Percentiles rank a stretch among this genome's conserved stretches.
phyloP scores from a whole-genome alignment of 805 yeast genomes.

The Teunomyces atbi region DNA sequence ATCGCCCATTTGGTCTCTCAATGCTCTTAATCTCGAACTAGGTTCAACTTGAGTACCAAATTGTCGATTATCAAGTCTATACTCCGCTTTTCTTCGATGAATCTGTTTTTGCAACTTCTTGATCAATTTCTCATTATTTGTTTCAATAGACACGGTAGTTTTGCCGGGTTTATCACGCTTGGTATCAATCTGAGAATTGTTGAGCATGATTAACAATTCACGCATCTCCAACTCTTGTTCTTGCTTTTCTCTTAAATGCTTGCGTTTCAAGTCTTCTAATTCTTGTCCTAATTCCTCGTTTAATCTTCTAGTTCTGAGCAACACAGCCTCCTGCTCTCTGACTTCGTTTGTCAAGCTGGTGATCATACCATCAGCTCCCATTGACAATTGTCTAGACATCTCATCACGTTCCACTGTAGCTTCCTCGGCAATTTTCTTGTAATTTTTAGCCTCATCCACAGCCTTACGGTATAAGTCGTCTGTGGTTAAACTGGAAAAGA shows the following conservation, averaged over 20 bases:
- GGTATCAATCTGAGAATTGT: slow-evolving; percentile 34
- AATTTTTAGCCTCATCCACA: slow-evolving; percentile 20
- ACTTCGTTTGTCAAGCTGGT: slow-evolving; percentile 59
- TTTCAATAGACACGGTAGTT: slow-evolving; percentile 36
- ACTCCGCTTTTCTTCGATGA: slow-evolving; percentile 46
- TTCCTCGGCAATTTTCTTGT: slow-evolving; percentile 24
- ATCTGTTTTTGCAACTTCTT: slow-evolving; percentile 45
- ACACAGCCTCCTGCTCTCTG: slow-evolving; percentile 58
- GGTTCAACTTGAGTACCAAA: slow-evolving; percentile 67
- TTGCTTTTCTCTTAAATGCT: slow-evolving; percentile 63
- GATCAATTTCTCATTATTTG: slow-evolving; percentile 34
- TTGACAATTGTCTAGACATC: slow-evolving; percentile 59
- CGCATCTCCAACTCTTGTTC: slow-evolving; percentile 76
- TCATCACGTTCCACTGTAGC: slow-evolving; percentile 45
- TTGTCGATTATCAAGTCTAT: slow-evolving; percentile 43
- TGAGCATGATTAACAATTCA: slow-evolving; percentile 63
- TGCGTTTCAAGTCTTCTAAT: slow-evolving; percentile 60
- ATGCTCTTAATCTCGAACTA: slow-evolving; percentile 65
- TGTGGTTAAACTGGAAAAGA: slow-evolving; percentile 71
- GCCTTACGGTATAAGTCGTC: slow-evolving; percentile 86
- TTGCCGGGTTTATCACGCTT: slow-evolving; percentile 28
- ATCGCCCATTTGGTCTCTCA: slow-evolving; percentile 82
- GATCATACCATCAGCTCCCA: slow-evolving; percentile 77
- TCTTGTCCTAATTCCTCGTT: slow-evolving; percentile 61
- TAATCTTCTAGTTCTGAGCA: slow-evolving; percentile 58